Evolutionary conservation across 108 stramenopile genomes (phyloP), one percentile per base, ranked within the genome.

Genomic region (Nitzschia sp.): DNA sequence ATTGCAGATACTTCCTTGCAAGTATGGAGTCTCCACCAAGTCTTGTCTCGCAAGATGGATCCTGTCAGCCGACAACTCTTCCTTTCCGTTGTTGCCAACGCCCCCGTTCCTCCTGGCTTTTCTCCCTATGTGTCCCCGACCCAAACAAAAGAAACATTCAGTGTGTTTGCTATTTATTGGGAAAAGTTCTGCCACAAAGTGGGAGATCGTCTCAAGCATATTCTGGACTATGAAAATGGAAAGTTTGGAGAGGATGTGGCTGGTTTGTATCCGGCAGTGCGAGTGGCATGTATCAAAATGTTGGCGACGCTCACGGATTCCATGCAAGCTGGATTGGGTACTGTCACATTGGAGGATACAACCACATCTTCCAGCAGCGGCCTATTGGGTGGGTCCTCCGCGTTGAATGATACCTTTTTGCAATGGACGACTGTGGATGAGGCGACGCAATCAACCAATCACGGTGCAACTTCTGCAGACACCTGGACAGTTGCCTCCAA

Each of bases 1-100:
- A 71, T 93, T 34, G 41, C 76, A n/a, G 79, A 90, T 17, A 83
- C 84, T 0, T 72, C 87, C 2, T 60, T 84, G 6, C 81, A 79
- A 7, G 92, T 88, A 11, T 88, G 83, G 79, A 83, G 86, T 66
- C 81, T 93, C 56, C 92, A 93, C 53, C 80, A 85, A 22, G 92
- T 93, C 0, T 68, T 93, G n/a, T 65, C 46, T 9, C 75, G 86
- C 21, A 90, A 90, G 60, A 76, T 85, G 10, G 92, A 93, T 77
- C 88, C 92, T 8, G 83, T 84, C 1, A 61, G 78, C 10, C 72
- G 92, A 41, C 79, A 86, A 63, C 75, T 90, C 52, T 93, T 89
- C 65, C 44, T 86, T 64, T 84, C 84, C 42, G 89, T 93, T 38
- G 89, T 93, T 8, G 69, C 78, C 2, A 76, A 69, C 2, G 70